Evolutionary conservation across 768 basidiomycete genomes (phyloP).

Genomic region (Podaxis rugospora): DNA sequence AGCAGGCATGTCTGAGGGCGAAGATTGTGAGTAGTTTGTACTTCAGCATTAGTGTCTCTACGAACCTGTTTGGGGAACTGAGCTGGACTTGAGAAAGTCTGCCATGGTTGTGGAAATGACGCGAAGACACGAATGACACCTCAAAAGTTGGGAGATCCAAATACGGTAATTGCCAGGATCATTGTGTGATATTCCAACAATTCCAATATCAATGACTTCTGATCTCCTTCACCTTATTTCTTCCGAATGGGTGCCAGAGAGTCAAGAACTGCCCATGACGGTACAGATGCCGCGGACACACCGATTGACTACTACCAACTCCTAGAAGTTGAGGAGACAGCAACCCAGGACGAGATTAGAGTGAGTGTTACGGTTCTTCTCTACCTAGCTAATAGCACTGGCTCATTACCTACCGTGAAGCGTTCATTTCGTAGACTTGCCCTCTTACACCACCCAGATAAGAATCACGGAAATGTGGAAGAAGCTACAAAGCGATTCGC

Average conservation of each 20-base stretch:
- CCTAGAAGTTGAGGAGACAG: conserved; percentile 75
- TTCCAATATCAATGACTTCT: not conserved
- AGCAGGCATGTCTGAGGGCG: conserved; percentile 34
- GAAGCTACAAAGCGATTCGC: conserved; percentile 87
- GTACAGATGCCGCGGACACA: conserved; percentile 18
- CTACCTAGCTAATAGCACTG: not conserved
- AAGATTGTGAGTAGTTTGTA: not conserved
- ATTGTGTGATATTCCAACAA: not conserved
- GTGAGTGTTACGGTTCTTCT: conserved; percentile 28
- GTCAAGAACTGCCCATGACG: conserved; percentile 40
- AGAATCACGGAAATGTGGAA: conserved; percentile 79
- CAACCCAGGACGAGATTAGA: conserved; percentile 87
- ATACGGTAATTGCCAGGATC: conserved; percentile 1
- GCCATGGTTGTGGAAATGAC: conserved; percentile 32
- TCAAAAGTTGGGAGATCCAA: not conserved
- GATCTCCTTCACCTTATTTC: not conserved
- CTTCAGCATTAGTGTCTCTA: not conserved
- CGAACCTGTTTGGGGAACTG: conserved; percentile 15
- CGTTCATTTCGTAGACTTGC: conserved; percentile 82
- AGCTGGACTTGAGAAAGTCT: conserved; percentile 45
- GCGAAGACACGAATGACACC: not conserved
- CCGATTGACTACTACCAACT: conserved; percentile 77
- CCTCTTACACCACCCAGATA: conserved; percentile 82
- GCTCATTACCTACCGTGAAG: conserved; percentile 30
- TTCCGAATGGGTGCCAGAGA: conserved; percentile 65